Percentiles rank a stretch among this genome's conserved stretches.
Evolutionary conservation across 2,329 filamentous ascomycete genomes (phyloP).

Genomic region (Botrytis galanthina): DNA sequence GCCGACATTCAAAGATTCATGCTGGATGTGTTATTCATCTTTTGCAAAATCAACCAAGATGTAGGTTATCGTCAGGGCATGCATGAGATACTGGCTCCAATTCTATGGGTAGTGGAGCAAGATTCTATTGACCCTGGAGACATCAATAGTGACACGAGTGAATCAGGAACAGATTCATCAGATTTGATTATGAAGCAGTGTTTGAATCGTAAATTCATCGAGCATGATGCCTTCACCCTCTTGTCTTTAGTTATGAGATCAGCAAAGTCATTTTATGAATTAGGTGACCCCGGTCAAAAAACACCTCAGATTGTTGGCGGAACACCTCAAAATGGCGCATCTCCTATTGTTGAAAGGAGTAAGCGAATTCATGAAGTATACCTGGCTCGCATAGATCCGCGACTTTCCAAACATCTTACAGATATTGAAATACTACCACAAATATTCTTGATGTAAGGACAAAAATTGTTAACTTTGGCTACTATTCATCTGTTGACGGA

Average conservation of each 20-base stretch:
- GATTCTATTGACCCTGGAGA: conserved; percentile 64
- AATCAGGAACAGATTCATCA: conserved; percentile 5
- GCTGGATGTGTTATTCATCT: conserved; percentile 87
- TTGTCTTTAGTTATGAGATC: conserved; percentile 86
- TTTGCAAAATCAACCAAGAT: conserved; percentile 86
- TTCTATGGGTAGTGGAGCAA: conserved; percentile 78
- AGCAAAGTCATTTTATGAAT: conserved; percentile 81
- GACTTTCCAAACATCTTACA: conserved; percentile 75
- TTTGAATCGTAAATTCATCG: conserved; percentile 71
- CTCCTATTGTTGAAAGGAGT: conserved; percentile 81
- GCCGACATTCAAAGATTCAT: conserved; percentile 75
- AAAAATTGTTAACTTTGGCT: conserved; percentile 11
- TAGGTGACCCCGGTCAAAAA: conserved; percentile 44
- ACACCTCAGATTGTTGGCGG: conserved; percentile 32
- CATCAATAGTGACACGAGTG: conserved; percentile 39
- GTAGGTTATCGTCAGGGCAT: conserved; percentile 95
- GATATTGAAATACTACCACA: conserved; percentile 90
- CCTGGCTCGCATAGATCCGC: conserved; percentile 75
- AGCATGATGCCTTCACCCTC: conserved; percentile 86
- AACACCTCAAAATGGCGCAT: conserved; percentile 43
- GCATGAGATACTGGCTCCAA: conserved; percentile 91
- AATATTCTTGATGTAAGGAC: conserved; percentile 82
- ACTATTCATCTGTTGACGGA: conserved; percentile 16
- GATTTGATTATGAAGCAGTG: conserved; percentile 54
- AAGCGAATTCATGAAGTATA: conserved; percentile 82